Base-by-base conservation (phyloP, 2,329 filamentous ascomycete species). In the Aspergillus fischeri region DNA sequence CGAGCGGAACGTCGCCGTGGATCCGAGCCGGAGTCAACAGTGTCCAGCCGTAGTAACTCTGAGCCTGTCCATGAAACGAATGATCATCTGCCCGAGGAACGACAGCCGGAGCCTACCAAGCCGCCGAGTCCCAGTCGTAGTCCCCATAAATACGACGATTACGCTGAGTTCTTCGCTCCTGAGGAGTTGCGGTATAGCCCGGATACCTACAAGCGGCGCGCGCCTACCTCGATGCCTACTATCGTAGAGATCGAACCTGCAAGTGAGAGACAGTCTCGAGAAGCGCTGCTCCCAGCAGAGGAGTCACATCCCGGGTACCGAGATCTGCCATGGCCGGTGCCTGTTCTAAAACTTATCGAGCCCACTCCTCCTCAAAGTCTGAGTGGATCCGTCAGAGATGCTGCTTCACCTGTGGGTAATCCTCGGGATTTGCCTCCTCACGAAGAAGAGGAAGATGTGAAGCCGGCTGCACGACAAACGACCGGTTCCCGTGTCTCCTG, bases 401-500 rank as follows among this genome's bases (percentile, higher is more conserved):
- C 56, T 25, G 47, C 63, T 42, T 71, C 70, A 28, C 71, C 73
- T 11, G 58, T 65, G 24, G 58, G 63, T 3, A 57, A 58, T 7
- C 49, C 76, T 29, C 74, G 78, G 54, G 68, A 78, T 45, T 68
- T 74, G 6, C 75, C 71, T 48, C 77, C 14, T 17, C 32, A 17
- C 6, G 32, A 38, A 38, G 32, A 76, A 10, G 79, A 83, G 52
- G 67, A 77, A 38, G 67, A 79, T 17, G 44, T 27, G 10, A 71
- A 77, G 1, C 67, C 75, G 11, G 44, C 44, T n/a, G 75, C 78
- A 52, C 70, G 76, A 25, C 75, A 78, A 32, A 75, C 75, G 6
- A 72, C 74, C 24, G 69, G 66, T 27, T 77, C 82, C 6, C 87
- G 86, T 63, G 86, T 88, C 4, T 85, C 80, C 11, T 88, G 85